Evolutionary conservation across 2,329 filamentous ascomycete genomes (phyloP).

Genomic region (Cladosporium phlei): DNA sequence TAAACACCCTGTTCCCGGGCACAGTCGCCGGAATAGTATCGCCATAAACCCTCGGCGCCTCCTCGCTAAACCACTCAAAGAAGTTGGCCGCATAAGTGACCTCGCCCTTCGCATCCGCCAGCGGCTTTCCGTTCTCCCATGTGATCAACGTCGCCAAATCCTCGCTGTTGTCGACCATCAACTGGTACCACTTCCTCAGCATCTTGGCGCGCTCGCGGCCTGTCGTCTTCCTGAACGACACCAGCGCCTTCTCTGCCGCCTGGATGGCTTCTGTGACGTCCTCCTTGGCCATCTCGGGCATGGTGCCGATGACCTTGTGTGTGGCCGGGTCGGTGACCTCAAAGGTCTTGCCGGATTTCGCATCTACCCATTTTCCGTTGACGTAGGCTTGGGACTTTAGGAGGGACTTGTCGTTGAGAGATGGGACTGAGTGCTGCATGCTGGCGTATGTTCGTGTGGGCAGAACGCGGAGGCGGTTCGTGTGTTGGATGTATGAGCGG

Average conservation of each 20-base stretch:
- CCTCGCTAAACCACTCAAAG: constrained; percentile 77
- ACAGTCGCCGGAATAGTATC: constrained; percentile 67
- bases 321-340: constrained; percentile 84
- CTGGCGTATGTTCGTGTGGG: constrained; percentile 34
- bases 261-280: constrained; percentile 79
- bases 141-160: constrained; percentile 80
- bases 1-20: constrained; percentile 69
- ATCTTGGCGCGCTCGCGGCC: constrained; percentile 70
- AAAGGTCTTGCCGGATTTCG: constrained; percentile 86
- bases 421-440: constrained; percentile 41
- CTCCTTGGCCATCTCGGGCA: constrained; percentile 73
- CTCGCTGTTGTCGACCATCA: constrained; percentile 72
- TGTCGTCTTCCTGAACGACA: constrained; percentile 64
- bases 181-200: constrained; percentile 74
- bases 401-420: constrained; percentile 52
- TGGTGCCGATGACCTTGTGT: constrained; percentile 72
- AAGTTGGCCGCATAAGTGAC: constrained; percentile 69
- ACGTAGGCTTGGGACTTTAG: constrained; percentile 82
- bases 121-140: constrained; percentile 84
- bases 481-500: constrained; percentile 21
- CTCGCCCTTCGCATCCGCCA: constrained; percentile 69
- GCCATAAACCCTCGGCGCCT: constrained; percentile 69
- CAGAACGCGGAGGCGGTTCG: constrained; percentile 20
- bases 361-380: constrained; percentile 86
- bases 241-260: constrained; percentile 73